Base-by-base conservation (phyloP, 225 moss, liverwort and hornwort genomes). In the Neckera pumila region DNA sequence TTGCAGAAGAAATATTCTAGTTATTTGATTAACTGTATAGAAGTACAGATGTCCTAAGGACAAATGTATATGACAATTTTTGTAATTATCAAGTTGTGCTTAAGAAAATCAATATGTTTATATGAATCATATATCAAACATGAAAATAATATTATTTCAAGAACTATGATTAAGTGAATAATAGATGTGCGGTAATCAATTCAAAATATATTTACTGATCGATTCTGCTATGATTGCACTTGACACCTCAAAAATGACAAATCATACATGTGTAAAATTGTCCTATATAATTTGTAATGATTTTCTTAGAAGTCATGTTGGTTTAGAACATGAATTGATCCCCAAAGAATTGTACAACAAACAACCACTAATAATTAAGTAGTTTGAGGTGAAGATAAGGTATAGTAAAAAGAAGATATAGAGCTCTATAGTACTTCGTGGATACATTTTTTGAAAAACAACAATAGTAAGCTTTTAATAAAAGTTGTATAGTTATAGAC, bases 21-120 rank as follows among this genome's bases (percentile, higher is more conserved):
- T 71, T 26, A 38, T 38, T 69, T 69, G 40, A 7, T 1, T 18
- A 69, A 23, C 0, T 43, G 2, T 2, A 11, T 73, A 17, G 1
- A 47, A 45, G 23, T 47, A 18, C 0, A 17, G 1, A 30, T 47
- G 18, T 11, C 17, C 0, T 7, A 2, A 2, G 1, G 9, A 31
- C 5, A 7, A 30, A 11, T 11, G 11, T 18, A 47, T 4, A 17
- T 45, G 47, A 6, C 1, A 45, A 27, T 43, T 45, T 22, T 45
- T 45, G 17, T 45, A 3, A 71, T 26, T 15, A 26, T 26, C 2
- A 42, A 1, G 9, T 1, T 1, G 5, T 15, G 8, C 27, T 72
- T 1, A 16, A 25, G 16, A 42, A 71, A 9, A 26, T 4, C 8
- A 26, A 26, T 42, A 42, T 42, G 1, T 16, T 26, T 43, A 9